Evolutionary conservation across 2,329 filamentous ascomycete genomes (phyloP), one percentile per base, ranked within the genome.

Genomic region (Akanthomyces lecanii): DNA sequence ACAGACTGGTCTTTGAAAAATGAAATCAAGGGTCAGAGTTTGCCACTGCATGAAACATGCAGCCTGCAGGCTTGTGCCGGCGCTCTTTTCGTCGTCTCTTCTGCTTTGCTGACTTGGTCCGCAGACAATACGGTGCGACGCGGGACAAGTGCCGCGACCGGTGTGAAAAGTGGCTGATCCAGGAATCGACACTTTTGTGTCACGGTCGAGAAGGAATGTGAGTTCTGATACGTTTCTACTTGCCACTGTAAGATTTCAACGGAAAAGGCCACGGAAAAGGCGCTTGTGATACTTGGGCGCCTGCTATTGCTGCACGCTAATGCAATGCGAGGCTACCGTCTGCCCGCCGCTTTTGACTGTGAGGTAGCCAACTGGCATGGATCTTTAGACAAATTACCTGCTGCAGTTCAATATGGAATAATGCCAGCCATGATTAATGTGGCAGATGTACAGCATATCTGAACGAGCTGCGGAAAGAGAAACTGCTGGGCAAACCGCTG

Each of bases 11-110:
- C 30, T 11, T 16, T 12, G 5, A 6, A 25, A 33, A 45, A 33
- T 8, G 28, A 44, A 23, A 6, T 23, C 33, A 25, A 56, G 21
- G 14, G 10, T n/a, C 21, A 30, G 38, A 48, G 30, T 58, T 58
- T 58, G 55, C 55, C 55, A 58, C 55, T 40, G 28, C 40, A 58
- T 58, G 55, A 58, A 40, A 58, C 55, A 58, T 58, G 44, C 55
- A 58, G 12, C 10, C 44, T 58, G 45, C 44, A 50, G 21, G 16
- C 54, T 18, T 45, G 33, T 33, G 42, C 14, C 16, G 10, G 23
- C 53, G 18, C 53, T 2, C 3, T 44, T 44, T 16, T 28, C 10
- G 38, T 28, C 21, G 7, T 7, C 16, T 30, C 44, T 21, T 18
- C 2, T 38, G 10, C n/a, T 40, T 16, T 16, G 38, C 38, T 40